Evolutionary conservation across 257 asterid species (phyloP).

Genomic region (Eucommia ulmoides): DNA sequence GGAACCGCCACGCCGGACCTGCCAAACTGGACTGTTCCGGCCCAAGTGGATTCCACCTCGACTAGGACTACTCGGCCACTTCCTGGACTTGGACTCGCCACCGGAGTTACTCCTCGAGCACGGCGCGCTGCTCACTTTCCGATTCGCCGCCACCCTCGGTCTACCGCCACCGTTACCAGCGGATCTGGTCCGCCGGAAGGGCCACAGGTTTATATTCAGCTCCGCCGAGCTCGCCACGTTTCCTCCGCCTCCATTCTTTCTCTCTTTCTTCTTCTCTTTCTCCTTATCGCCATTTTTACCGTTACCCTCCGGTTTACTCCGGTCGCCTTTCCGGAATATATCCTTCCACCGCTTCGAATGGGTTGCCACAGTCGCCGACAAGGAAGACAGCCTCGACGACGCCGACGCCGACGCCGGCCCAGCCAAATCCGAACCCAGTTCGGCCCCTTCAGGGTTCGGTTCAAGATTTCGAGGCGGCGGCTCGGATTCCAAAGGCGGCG

Average conservation of each 20-base stretch:
- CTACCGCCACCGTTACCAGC: conserved; percentile 73
- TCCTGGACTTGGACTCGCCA: conserved; percentile 79
- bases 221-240: conserved; percentile 40
- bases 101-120: conserved; percentile 91
- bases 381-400: conserved; percentile 10
- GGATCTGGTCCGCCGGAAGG: conserved; percentile 83
- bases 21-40: conserved; percentile 78
- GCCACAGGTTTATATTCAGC: conserved; percentile 90
- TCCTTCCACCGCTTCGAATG: conserved; percentile 82
- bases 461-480: conserved; percentile 21
- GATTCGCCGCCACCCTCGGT: conserved; percentile 35
- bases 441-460: conserved; percentile 16
- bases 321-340: conserved; percentile 43
- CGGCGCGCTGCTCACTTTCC: conserved; percentile 94
- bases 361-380: conserved; percentile 26
- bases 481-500: conserved; percentile 2
- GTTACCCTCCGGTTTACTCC: conserved; percentile 11
- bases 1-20: conserved; percentile 42
- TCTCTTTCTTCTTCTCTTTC: conserved; percentile 28
- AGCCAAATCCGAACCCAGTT: conserved; percentile 11
- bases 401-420: conserved; percentile 20
- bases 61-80: conserved; percentile 64
- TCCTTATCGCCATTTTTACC: conserved; percentile 9
- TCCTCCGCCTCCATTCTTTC: conserved; percentile 22
- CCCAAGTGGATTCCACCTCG: conserved; percentile 79